These are phyloP conservation scores for Sphagnum fallax DNA, from an alignment of 228 moss, liverwort and hornwort genomes.

Conservation along the genomic window DNA sequence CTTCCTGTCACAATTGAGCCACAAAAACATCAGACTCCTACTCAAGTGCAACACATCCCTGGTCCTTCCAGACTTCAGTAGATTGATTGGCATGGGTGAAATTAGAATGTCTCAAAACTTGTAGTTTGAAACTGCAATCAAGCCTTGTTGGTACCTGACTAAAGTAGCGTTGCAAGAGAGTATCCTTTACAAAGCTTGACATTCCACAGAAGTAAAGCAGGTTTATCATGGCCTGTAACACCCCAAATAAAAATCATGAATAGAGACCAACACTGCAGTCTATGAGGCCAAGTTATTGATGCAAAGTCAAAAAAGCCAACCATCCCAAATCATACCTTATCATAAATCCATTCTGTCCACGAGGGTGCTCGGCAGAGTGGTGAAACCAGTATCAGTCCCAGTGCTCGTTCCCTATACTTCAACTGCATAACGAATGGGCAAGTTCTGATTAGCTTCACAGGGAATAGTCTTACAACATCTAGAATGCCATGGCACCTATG, in stretches of 20 bases:
- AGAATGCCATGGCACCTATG: no score
- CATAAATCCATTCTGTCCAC: constrained; percentile 53
- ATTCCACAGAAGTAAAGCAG: constrained; percentile 44
- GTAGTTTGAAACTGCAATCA: no score
- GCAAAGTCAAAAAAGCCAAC: no score
- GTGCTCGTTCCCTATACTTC: constrained; percentile 34
- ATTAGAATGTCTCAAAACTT: no score
- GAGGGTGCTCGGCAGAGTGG: constrained; percentile 41
- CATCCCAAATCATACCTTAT: constrained; percentile 21
- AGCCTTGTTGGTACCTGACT: constrained; percentile 8
- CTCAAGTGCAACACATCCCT: no score
- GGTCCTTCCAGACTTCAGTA: no score
- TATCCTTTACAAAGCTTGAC: constrained; percentile 45
- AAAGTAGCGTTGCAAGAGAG: constrained; percentile 42
- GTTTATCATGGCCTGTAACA: constrained; percentile 29
- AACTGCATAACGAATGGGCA: constrained; percentile 14
- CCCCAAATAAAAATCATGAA: neutral
- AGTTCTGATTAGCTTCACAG: no score
- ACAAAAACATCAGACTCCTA: no score
- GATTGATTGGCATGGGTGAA: no score
- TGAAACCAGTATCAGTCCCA: constrained; percentile 42
- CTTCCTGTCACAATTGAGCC: constrained; percentile 13
- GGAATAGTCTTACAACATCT: no score
- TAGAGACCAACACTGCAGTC: no score
- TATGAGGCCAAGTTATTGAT: no score